phyloP scores from a whole-genome alignment of 495 filamentous ascomycete genomes.

The Penicillium arizonense region DNA sequence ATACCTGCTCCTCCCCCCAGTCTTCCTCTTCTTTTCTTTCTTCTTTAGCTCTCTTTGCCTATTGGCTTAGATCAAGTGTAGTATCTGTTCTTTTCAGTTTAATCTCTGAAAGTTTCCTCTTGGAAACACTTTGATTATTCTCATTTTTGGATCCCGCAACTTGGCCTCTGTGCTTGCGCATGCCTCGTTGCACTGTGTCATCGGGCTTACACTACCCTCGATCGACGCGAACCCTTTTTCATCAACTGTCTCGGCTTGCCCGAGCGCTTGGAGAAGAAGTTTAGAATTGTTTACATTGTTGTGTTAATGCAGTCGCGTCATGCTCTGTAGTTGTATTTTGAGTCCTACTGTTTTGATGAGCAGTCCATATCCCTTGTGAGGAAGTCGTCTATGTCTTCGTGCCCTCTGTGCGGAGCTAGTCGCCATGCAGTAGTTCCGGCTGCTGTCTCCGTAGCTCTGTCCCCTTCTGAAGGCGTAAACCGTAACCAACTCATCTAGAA shows the following conservation, averaged over 20 bases:
- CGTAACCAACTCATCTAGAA: too few relatives aligned
- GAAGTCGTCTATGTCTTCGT: too few relatives aligned
- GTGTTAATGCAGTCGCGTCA: too few relatives aligned
- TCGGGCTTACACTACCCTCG: constrained; percentile 85
- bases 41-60: constrained; percentile 58
- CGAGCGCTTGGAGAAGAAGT: constrained; percentile 62
- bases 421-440: too few relatives aligned
- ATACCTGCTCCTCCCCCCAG: constrained; percentile 15
- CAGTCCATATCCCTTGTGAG: too few relatives aligned
- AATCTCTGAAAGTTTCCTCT: constrained; percentile 71
- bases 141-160: constrained; percentile 65
- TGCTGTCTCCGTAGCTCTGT: too few relatives aligned
- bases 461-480: too few relatives aligned
- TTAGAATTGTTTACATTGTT: neutral
- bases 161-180: constrained; percentile 81
- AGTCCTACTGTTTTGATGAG: too few relatives aligned
- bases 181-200: constrained; percentile 72
- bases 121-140: constrained; percentile 78
- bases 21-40: constrained; percentile 47
- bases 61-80: constrained; percentile 91
- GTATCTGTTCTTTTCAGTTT: constrained; percentile 99
- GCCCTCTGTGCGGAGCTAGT: too few relatives aligned
- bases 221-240: constrained; percentile 79
- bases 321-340: too few relatives aligned
- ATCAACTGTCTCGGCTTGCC: constrained; percentile 56